Percentiles rank a stretch among this genome's conserved stretches.
phyloP scores from a whole-genome alignment of 129 eudicot genomes.

The Kitagawia praeruptora region DNA sequence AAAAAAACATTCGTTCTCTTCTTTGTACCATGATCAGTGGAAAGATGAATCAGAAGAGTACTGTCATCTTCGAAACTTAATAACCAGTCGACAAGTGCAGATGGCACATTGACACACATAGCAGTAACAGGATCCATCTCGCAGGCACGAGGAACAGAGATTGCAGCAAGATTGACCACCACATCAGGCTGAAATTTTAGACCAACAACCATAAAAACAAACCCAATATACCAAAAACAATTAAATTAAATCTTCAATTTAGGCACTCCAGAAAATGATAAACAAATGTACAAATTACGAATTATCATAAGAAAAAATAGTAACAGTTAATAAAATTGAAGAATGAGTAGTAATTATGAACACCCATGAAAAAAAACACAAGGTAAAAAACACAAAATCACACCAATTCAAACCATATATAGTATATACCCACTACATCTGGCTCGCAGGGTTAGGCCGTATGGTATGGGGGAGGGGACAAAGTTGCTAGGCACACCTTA shows the following conservation, averaged over 20 bases:
- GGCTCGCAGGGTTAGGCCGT: not conserved
- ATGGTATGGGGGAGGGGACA: not conserved
- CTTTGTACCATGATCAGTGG: slow-evolving; percentile 81
- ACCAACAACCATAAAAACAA: not conserved
- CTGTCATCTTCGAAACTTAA: slow-evolving; percentile 35
- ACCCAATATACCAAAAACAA: not conserved
- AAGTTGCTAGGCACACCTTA: not conserved
- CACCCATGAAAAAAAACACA: not conserved
- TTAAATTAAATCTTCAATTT: not conserved
- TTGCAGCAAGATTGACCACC: slow-evolving; percentile 84
- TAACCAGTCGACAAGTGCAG: slow-evolving; percentile 71
- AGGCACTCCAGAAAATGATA: not conserved
- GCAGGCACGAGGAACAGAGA: slow-evolving; percentile 70
- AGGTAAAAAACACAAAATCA: not conserved
- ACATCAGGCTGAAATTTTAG: slow-evolving; percentile 64
- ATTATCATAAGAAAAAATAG: not conserved
- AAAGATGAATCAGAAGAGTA: slow-evolving; percentile 71
- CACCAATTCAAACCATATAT: not conserved
- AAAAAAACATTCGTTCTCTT: not conserved
- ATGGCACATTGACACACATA: slow-evolving; percentile 69
- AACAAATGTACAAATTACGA: not conserved
- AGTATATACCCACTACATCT: not conserved
- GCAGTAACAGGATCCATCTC: slow-evolving; percentile 73
- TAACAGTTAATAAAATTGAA: not conserved
- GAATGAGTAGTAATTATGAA: not conserved